Conservation (phyloP, 805 yeast genomes). For the Starmerella geochares region DNA sequence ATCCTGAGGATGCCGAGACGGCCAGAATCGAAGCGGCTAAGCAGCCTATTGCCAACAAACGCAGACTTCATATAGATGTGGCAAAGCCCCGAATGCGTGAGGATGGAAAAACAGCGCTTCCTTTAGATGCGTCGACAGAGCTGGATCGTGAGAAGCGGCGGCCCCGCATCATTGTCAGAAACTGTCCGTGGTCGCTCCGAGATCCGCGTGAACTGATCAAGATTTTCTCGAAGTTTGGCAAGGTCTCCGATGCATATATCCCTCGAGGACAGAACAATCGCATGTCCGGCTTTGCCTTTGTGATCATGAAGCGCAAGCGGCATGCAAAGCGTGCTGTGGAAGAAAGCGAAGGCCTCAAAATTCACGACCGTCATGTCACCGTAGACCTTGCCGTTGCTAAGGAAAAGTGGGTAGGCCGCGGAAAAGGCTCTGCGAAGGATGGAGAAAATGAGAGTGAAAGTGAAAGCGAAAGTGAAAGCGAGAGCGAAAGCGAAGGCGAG, state of each 20-base stretch:
- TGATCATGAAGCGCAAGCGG: slow-evolving; percentile 69
- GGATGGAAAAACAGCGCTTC: slow-evolving; percentile 17
- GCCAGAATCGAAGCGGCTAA: slow-evolving; percentile 64
- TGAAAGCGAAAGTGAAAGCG: slow-evolving; percentile 29
- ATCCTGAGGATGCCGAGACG: slow-evolving; percentile 69
- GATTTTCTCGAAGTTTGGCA: slow-evolving; percentile 66
- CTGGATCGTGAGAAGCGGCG: slow-evolving; percentile 50
- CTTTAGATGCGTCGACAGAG: slow-evolving; percentile 15
- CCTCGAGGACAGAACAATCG: slow-evolving; percentile 81
- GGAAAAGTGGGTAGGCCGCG: slow-evolving; percentile 58
- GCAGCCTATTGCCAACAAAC: slow-evolving; percentile 48
- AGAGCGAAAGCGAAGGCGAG: slow-evolving; percentile 30
- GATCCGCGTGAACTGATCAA: slow-evolving; percentile 61
- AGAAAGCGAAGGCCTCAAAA: slow-evolving; percentile 60
- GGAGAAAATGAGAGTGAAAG: slow-evolving; percentile 31
- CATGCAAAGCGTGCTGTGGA: slow-evolving; percentile 77
- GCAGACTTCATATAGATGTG: slow-evolving; percentile 63
- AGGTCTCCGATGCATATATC: slow-evolving; percentile 76
- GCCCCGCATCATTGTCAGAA: slow-evolving; percentile 79
- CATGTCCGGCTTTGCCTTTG: slow-evolving; percentile 92
- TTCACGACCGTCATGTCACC: slow-evolving; percentile 83
- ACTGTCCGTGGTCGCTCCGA: slow-evolving; percentile 92
- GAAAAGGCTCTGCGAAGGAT: slow-evolving; percentile 35
- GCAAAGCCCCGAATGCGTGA: slow-evolving; percentile 87
- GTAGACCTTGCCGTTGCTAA: slow-evolving; percentile 91